Evolutionary conservation across 1,284 basidiomycete species (phyloP).

Genomic region (Ganoderma sinense): DNA sequence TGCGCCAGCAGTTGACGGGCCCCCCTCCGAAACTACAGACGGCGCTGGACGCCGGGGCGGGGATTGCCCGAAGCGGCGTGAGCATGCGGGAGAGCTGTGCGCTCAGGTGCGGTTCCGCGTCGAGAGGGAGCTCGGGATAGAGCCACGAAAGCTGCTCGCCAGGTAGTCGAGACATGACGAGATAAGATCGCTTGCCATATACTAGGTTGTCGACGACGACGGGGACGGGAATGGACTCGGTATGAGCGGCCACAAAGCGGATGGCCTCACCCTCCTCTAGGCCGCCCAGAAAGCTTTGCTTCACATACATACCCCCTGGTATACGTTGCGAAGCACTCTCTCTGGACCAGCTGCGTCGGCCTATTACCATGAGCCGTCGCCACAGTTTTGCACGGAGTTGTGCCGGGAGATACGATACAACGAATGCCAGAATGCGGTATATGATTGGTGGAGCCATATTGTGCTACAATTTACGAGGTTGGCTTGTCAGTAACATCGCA

Average conservation of each 20-base stretch:
- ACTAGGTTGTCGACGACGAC: constrained; percentile 20
- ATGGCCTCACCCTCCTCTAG: constrained; percentile 16
- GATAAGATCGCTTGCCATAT: neutral
- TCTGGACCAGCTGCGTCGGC: neutral
- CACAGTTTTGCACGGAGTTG: neutral
- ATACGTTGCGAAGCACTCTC: constrained; percentile 11
- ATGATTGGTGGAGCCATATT: neutral
- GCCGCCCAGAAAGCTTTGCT: neutral
- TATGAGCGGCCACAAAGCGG: constrained; percentile 11
- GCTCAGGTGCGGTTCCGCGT: constrained; percentile 15
- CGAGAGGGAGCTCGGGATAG: constrained; percentile 8
- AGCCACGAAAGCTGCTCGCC: neutral
- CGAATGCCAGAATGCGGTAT: neutral
- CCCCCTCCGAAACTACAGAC: constrained; percentile 22
- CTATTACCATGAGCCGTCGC: neutral
- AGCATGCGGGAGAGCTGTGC: constrained; percentile 16
- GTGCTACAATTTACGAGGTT: neutral
- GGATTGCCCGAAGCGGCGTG: constrained; percentile 19
- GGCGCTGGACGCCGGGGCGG: constrained; percentile 5
- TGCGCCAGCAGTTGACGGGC: constrained; percentile 12
- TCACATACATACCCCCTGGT: constrained; percentile 21
- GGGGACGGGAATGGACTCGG: constrained; percentile 11
- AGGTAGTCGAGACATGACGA: neutral
- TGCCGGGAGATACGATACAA: neutral
- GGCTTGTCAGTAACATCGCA: neutral